Percentiles rank a stretch among this genome's conserved stretches.
Conservation (phyloP, 2,329 filamentous ascomycete genomes). For the Colletotrichum siamense region DNA sequence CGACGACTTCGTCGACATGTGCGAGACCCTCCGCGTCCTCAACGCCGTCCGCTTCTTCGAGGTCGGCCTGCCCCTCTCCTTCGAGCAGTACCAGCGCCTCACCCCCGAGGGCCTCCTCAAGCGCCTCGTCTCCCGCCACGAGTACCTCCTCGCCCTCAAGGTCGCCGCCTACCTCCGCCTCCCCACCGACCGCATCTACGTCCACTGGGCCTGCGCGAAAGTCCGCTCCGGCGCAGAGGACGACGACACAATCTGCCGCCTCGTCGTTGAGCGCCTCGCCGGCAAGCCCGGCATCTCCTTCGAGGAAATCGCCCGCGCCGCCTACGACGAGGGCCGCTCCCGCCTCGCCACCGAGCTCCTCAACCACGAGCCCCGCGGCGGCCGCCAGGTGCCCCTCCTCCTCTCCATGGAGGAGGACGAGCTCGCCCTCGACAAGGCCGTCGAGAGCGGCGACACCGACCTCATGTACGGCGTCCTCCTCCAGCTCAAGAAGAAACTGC, state of each 20-base stretch:
- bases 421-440: conserved; percentile 92
- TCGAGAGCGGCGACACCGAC: conserved; percentile 94
- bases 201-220: conserved; percentile 96
- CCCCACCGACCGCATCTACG: conserved; percentile 88
- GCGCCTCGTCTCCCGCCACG: conserved; percentile 84
- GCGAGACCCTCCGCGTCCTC: conserved; percentile 88
- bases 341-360: conserved; percentile 90
- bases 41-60: conserved; percentile 94
- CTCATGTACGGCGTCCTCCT: conserved; percentile 89
- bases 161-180: conserved; percentile 88
- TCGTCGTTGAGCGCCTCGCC: conserved; percentile 85
- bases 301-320: conserved; percentile 89
- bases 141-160: conserved; percentile 89
- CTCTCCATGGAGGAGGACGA: conserved; percentile 96
- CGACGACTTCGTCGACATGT: conserved; percentile 99
- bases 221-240: conserved; percentile 84
- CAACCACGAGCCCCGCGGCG: conserved; percentile 91
- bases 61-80: conserved; percentile 87
- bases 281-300: conserved; percentile 95
- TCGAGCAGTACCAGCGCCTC: conserved; percentile 90
- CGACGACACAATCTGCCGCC: conserved; percentile 84
- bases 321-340: conserved; percentile 90
- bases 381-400: conserved; percentile 93
- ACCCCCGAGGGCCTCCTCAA: conserved; percentile 89
- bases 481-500: conserved; percentile 87